Evolutionary conservation across 805 yeast species (phyloP).

Genomic region (Dipodascus geniculatus): DNA sequence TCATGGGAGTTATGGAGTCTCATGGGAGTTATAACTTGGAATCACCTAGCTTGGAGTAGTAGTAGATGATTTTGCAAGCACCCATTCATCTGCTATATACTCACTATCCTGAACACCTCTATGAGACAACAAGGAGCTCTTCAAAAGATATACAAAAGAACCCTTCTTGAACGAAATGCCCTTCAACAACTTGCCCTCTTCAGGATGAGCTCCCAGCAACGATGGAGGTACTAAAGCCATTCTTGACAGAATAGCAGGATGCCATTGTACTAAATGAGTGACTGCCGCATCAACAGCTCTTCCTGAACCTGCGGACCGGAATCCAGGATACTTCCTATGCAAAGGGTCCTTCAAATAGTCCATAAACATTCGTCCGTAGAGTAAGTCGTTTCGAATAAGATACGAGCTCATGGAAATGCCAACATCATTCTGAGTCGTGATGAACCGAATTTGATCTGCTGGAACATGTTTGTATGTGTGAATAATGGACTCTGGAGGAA

Average conservation of each 20-base stretch:
- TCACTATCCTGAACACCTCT: neutral
- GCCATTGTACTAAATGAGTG: slow-evolving; percentile 80
- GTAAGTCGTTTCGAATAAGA: slow-evolving; percentile 45
- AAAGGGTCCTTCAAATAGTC: slow-evolving; percentile 64
- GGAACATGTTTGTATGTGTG: slow-evolving; percentile 55
- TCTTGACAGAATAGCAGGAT: slow-evolving; percentile 59
- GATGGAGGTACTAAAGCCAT: slow-evolving; percentile 54
- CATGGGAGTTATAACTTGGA: no score
- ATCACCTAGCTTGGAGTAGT: neutral
- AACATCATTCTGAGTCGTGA: slow-evolving; percentile 53
- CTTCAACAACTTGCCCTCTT: slow-evolving; percentile 19
- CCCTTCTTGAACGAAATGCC: slow-evolving; percentile 17
- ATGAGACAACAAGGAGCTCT: neutral
- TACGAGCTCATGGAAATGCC: slow-evolving; percentile 55
- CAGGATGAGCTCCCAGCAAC: slow-evolving; percentile 28
- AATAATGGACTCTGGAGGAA: slow-evolving; percentile 54
- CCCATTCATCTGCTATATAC: slow-evolving; percentile 4
- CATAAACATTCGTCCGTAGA: slow-evolving; percentile 48
- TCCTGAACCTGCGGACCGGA: slow-evolving; percentile 34
- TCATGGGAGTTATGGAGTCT: no score
- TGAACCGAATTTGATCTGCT: slow-evolving; percentile 41
- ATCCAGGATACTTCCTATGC: slow-evolving; percentile 46
- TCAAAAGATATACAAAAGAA: slow-evolving; percentile 18
- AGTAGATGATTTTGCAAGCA: neutral
- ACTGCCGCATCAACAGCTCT: slow-evolving; percentile 30